Conservation (phyloP, 164 flowering plant species). For the Liquidambar formosana region DNA sequence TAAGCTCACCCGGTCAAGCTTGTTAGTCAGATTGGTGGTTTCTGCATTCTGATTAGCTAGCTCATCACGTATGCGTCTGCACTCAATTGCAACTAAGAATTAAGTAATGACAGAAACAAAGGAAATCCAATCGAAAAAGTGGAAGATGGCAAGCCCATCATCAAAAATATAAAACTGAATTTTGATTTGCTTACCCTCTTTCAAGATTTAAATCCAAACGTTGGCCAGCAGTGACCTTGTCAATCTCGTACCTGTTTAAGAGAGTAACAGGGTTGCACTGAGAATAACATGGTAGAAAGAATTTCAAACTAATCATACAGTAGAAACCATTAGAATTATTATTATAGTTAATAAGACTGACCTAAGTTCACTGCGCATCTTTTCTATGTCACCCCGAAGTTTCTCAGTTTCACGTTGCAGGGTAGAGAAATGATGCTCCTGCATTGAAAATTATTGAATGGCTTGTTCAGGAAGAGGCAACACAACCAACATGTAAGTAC, state of each 20-base stretch:
- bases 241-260: conserved; percentile 60
- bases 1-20: conserved; percentile 55
- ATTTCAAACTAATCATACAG: background rate
- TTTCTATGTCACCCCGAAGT: conserved; percentile 68
- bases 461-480: background rate
- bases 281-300: background rate
- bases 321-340: background rate
- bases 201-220: conserved; percentile 72
- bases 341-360: conserved; percentile 16
- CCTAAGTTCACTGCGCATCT: conserved; percentile 85
- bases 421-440: conserved; percentile 74
- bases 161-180: background rate
- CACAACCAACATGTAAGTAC: too few species aligned
- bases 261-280: background rate
- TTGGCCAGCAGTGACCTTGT: conserved; percentile 69
- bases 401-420: conserved; percentile 79
- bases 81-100: conserved; percentile 4
- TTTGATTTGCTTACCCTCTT: conserved; percentile 46
- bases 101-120: background rate
- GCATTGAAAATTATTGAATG: conserved; percentile 20
- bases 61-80: conserved; percentile 64
- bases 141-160: background rate
- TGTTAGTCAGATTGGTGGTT: conserved; percentile 54
- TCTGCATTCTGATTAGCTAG: conserved; percentile 62
- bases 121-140: background rate